phyloP scores from a whole-genome alignment of 164 flowering plant species.

The Liquidambar formosana region DNA sequence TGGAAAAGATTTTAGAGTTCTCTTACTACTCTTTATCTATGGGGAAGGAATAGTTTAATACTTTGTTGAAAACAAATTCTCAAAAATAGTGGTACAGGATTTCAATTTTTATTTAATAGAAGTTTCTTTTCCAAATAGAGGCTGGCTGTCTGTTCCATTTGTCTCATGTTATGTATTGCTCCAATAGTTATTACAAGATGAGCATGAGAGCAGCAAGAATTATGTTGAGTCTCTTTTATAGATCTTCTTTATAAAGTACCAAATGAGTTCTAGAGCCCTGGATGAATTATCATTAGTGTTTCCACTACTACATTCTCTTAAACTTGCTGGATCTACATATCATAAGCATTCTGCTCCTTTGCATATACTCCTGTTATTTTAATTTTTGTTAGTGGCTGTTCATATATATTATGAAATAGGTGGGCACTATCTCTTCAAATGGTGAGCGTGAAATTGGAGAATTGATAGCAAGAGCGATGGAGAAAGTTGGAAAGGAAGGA shows the following conservation, averaged over 20 bases:
- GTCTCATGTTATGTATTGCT: too few relatives aligned
- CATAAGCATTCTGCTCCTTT: neutral
- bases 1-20: neutral
- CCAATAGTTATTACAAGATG: neutral
- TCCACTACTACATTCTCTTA: neutral
- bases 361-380: neutral
- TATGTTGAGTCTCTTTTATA: neutral
- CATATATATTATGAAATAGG: conserved; percentile 39
- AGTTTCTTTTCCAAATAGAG: too few relatives aligned
- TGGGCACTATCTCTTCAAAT: conserved; percentile 94
- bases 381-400: neutral
- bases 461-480: conserved; percentile 86
- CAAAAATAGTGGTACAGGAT: too few relatives aligned
- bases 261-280: neutral
- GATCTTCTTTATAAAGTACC: neutral
- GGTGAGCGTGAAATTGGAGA: conserved; percentile 90
- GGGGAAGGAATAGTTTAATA: too few relatives aligned
- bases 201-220: neutral
- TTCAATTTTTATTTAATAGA: too few relatives aligned
- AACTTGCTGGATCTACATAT: neutral
- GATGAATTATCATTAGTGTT: neutral
- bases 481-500: conserved; percentile 95
- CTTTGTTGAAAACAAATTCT: too few relatives aligned
- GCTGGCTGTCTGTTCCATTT: too few relatives aligned
- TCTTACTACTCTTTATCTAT: too few relatives aligned